Base-by-base conservation (phyloP, 805 yeast genomes). In the Starmerella bombi region DNA sequence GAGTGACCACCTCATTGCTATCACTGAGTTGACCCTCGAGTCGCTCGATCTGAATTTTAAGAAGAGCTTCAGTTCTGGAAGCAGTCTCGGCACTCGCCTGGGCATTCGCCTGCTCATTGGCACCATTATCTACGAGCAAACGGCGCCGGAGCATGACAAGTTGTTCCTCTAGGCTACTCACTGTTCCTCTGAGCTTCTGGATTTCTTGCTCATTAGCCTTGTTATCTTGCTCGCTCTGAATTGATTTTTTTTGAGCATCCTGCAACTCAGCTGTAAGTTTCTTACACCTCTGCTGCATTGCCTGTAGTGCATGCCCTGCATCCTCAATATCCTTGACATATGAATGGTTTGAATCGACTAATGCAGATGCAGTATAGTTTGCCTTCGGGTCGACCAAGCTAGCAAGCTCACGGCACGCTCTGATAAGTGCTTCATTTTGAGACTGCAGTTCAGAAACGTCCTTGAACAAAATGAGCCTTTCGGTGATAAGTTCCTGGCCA, bases 381-480 rank as follows among this genome's bases (percentile, higher is more conserved):
- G 36, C 43, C 3, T 32, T 30, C 14, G 46, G 44, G 25, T 45
- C 49, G 17, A 47, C 33, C 52, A 75, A 74, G 30, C 69, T 65
- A 9, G 88, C 93, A 15, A 88, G 63, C 37, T 72, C 72, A 46
- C 97, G 70, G 1, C 81, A 74, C 2, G 80, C 73, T 28, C 66
- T 62, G 27, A 85, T 60, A 21, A 88, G 65, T 38, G 83, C 80
- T 49, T 77, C 74, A 54, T 88, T 88, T 58, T 76, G 80, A 38
- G 69, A 62, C 51, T 83, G 81, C 38, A 88, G 62, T 36, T 80
- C 93, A 10, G 69, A 63, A 12, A 81, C 68, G 52, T 70, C 71
- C 32, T 69, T 71, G 60, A 86, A 88, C 7, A 74, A 70, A 1
- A 83, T 76, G 32, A 91, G 63, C 44, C 93, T 67, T 40, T 80